Conservation (phyloP, 495 filamentous ascomycete genomes). For the Cercophora samala region DNA sequence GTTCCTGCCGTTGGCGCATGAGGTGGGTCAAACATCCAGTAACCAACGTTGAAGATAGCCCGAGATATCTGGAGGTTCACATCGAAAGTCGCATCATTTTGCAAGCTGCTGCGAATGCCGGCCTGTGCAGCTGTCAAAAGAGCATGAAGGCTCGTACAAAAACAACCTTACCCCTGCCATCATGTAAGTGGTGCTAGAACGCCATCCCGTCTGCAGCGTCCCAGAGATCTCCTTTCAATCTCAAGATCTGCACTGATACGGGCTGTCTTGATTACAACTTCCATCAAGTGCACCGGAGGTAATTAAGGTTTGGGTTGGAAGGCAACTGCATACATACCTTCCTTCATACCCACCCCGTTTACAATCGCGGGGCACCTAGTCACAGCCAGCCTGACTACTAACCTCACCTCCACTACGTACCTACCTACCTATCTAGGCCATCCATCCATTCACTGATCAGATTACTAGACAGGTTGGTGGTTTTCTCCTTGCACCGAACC, state of each 20-base stretch:
- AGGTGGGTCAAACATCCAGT: not conserved
- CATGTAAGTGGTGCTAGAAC: not conserved
- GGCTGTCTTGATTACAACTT: not conserved
- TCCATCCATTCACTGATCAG: no score
- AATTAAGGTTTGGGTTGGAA: not conserved
- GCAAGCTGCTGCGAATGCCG: not conserved
- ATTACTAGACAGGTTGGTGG: no score
- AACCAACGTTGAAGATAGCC: no score
- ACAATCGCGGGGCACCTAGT: not conserved
- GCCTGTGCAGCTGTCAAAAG: not conserved
- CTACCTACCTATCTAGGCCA: no score
- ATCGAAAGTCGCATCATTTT: not conserved
- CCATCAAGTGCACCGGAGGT: not conserved
- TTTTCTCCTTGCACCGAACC: not conserved
- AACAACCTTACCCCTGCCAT: not conserved
- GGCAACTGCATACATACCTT: constrained; percentile 1
- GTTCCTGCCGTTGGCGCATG: not conserved
- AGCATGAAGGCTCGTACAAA: not conserved
- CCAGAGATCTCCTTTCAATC: not conserved
- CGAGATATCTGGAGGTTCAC: not conserved
- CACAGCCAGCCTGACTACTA: not conserved
- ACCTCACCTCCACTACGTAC: no score
- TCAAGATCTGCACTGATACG: not conserved
- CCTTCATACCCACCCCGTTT: not conserved
- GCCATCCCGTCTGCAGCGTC: not conserved